Evolutionary conservation across 1,284 basidiomycete genomes (phyloP).

Genomic region (Neonothopanus nambi): DNA sequence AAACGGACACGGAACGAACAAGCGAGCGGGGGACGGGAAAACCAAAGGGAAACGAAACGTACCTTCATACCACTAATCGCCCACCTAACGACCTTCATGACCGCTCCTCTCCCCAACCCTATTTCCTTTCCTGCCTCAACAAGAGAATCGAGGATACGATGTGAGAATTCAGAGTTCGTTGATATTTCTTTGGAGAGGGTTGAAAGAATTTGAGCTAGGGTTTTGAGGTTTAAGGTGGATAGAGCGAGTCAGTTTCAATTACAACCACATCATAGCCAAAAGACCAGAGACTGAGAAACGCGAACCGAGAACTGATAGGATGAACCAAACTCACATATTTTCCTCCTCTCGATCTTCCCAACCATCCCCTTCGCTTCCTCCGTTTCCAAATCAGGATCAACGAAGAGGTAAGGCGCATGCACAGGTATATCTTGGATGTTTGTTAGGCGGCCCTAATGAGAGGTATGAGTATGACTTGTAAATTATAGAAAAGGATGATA

Average conservation of each 20-base stretch:
- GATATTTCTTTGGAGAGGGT: slow-evolving; percentile 10
- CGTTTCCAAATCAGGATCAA: slow-evolving; percentile 58
- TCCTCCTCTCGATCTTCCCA: slow-evolving; percentile 38
- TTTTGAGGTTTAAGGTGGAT: no score
- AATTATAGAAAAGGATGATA: background rate
- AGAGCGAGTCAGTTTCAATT: no score
- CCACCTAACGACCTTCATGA: slow-evolving; percentile 74
- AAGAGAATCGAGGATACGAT: slow-evolving; percentile 45
- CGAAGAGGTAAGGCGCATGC: slow-evolving; percentile 76
- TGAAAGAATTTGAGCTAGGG: slow-evolving; percentile 7
- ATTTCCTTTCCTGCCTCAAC: slow-evolving; percentile 45
- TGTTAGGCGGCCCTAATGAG: slow-evolving; percentile 62
- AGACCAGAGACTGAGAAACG: no score
- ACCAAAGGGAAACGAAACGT: background rate
- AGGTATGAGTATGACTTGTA: background rate
- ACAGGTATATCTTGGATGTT: slow-evolving; percentile 68
- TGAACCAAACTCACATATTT: slow-evolving; percentile 47
- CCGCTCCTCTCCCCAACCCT: slow-evolving; percentile 43
- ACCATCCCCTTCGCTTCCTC: slow-evolving; percentile 59
- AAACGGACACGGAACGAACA: no score
- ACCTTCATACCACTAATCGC: slow-evolving; percentile 81
- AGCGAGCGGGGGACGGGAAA: no score
- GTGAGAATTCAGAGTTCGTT: background rate
- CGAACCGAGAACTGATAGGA: no score
- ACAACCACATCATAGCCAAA: no score